A percentile compares a stretch with the other conserved stretches of the same genome.
Evolutionary conservation across 345 rosid genomes (phyloP).

Genomic region (Alliaria petiolata): DNA sequence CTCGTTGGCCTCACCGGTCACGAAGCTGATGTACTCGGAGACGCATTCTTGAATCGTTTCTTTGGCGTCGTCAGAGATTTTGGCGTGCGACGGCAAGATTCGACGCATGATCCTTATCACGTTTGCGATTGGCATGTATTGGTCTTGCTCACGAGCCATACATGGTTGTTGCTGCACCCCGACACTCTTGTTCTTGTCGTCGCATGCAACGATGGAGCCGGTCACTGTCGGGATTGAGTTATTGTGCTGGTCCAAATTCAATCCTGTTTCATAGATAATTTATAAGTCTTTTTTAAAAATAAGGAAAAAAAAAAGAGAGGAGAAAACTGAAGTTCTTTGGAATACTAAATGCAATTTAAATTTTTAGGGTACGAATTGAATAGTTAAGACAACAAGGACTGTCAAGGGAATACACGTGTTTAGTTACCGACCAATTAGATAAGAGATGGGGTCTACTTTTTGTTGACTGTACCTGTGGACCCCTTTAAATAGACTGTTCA

Average conservation of each 20-base stretch:
- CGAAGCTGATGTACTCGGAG: constrained; percentile 67
- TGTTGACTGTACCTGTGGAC: neutral
- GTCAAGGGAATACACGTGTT: neutral
- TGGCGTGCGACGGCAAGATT: constrained; percentile 52
- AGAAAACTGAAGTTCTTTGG: neutral
- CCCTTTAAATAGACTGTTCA: constrained; percentile 3
- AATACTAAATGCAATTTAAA: neutral
- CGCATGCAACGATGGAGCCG: neutral
- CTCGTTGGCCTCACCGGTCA: constrained; percentile 70
- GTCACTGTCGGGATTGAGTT: constrained; percentile 4
- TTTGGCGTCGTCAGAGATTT: constrained; percentile 71
- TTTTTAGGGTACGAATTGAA: neutral
- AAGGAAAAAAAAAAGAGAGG: neutral
- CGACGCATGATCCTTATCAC: constrained; percentile 69
- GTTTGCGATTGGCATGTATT: constrained; percentile 70
- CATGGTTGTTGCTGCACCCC: constrained; percentile 14
- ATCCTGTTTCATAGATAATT: neutral
- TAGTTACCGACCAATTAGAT: constrained; percentile 3
- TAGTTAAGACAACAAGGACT: neutral
- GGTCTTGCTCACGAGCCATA: constrained; percentile 52
- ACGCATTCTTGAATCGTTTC: constrained; percentile 71
- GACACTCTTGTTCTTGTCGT: neutral
- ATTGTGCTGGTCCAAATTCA: constrained; percentile 20
- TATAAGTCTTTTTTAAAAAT: neutral
- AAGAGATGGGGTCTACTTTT: constrained; percentile 11